These are phyloP conservation scores for Phaeolepiota aurea DNA, from an alignment of 768 basidiomycete species.

Conservation along the genomic window DNA sequence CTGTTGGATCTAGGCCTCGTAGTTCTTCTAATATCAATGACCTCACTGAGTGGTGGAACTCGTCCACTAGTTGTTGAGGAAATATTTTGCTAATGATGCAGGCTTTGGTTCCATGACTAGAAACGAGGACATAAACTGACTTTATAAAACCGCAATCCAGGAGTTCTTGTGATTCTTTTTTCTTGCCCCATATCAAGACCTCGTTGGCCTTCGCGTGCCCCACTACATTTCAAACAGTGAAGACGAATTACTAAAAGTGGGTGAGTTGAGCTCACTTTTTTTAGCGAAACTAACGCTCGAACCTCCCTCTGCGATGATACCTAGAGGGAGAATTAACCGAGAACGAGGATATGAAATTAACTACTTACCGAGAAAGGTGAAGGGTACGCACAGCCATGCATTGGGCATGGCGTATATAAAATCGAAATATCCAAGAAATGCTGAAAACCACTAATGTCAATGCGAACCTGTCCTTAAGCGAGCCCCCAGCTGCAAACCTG, in stretches of 20 bases:
- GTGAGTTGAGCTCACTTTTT: conserved; percentile 33
- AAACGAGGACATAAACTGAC: conserved; percentile 23
- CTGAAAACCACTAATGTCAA: too few species aligned
- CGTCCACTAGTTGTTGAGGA: conserved; percentile 37
- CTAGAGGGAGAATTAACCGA: conserved; percentile 20
- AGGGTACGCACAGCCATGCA: conserved; percentile 58
- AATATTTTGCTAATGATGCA: conserved; percentile 45
- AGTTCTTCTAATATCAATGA: conserved; percentile 43
- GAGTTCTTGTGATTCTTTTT: conserved; percentile 50
- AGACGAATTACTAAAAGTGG: not conserved
- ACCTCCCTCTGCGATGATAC: conserved; percentile 60
- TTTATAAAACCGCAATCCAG: conserved; percentile 57
- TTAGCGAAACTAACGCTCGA: conserved; percentile 64
- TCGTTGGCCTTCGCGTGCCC: conserved; percentile 65
- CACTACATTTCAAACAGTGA: conserved; percentile 31
- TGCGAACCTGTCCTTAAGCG: too few species aligned
- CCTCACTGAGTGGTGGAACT: conserved; percentile 48
- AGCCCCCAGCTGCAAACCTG: conserved; percentile 38
- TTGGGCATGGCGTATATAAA: conserved; percentile 61
- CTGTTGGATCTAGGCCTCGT: conserved; percentile 45
- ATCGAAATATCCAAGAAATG: conserved; percentile 66
- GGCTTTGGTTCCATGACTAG: not conserved
- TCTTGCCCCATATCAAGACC: conserved; percentile 62
- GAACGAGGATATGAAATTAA: not conserved
- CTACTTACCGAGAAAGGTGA: conserved; percentile 50